A percentile compares a stretch with the other conserved stretches of the same genome.
phyloP scores from a whole-genome alignment of 2,329 filamentous ascomycete genomes.

The Clarireedia sp. region DNA sequence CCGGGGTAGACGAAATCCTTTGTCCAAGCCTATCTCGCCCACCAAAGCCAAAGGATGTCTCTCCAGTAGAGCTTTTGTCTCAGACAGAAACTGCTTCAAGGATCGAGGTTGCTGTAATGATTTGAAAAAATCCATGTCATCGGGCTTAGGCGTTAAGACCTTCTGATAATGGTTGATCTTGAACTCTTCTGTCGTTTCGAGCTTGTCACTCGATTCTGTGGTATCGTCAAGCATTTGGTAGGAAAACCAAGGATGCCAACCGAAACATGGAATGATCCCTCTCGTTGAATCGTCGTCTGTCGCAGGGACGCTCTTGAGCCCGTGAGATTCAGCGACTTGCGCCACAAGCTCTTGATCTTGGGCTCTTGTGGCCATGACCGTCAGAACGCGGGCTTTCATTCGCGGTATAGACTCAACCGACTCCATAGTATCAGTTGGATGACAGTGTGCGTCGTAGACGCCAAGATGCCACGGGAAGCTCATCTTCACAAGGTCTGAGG shows the following conservation, averaged over 20 bases:
- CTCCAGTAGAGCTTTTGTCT: slow-evolving; percentile 48
- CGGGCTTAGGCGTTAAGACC: slow-evolving; percentile 52
- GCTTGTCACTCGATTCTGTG: slow-evolving; percentile 14
- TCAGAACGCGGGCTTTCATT: slow-evolving; percentile 61
- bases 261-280: slow-evolving; percentile 63
- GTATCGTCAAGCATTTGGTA: slow-evolving; percentile 64
- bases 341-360: slow-evolving; percentile 70
- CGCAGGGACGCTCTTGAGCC: slow-evolving; percentile 32
- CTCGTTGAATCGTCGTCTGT: slow-evolving; percentile 26
- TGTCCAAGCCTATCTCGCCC: slow-evolving; percentile 73
- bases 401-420: slow-evolving; percentile 47
- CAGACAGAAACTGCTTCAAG: slow-evolving; percentile 48
- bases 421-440: slow-evolving; percentile 71
- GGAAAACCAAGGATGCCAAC: slow-evolving; percentile 85
- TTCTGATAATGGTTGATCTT: slow-evolving; percentile 55
- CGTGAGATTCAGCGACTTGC: slow-evolving; percentile 47
- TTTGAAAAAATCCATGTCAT: slow-evolving; percentile 36
- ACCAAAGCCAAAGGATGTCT: slow-evolving; percentile 57
- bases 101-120: slow-evolving; percentile 52
- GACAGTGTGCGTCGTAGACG: slow-evolving; percentile 74
- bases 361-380: slow-evolving; percentile 68
- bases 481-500: slow-evolving; percentile 1
- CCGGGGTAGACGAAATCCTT: slow-evolving; percentile 64
- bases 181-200: slow-evolving; percentile 19
- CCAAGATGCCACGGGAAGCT: slow-evolving; percentile 62